phyloP scores from a whole-genome alignment of 1,284 basidiomycete genomes.

The Waitea zeae region DNA sequence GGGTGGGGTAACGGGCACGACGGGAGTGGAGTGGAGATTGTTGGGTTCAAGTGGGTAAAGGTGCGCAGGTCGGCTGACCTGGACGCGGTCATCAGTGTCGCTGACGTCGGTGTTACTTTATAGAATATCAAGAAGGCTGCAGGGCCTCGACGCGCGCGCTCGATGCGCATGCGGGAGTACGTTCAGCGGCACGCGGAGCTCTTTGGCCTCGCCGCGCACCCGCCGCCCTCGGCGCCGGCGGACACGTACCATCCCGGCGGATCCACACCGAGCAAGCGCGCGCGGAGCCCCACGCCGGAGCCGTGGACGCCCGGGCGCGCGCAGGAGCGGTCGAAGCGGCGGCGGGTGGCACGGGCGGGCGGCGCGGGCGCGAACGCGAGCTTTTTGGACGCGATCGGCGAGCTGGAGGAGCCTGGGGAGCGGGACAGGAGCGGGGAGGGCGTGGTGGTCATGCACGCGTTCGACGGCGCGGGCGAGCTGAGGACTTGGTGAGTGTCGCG shows the following conservation, averaged over 20 bases:
- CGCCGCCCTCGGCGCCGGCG: too few relatives aligned
- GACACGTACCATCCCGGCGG: slow-evolving; percentile 18
- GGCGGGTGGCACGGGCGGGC: too few relatives aligned
- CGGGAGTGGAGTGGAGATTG: slow-evolving; percentile 54
- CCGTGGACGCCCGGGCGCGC: background rate
- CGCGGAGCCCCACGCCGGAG: background rate
- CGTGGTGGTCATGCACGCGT: background rate
- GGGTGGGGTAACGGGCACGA: slow-evolving; percentile 63
- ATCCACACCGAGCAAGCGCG: slow-evolving; percentile 11
- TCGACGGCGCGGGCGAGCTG: background rate
- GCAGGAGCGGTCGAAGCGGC: background rate
- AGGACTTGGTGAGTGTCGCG: slow-evolving; percentile 3
- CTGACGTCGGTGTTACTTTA: too few relatives aligned
- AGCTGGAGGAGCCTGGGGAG: slow-evolving; percentile 11
- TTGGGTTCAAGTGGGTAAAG: slow-evolving; percentile 40
- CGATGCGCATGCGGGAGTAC: slow-evolving; percentile 49
- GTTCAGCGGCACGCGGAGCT: slow-evolving; percentile 36
- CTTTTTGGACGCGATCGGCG: background rate
- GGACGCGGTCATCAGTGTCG: too few relatives aligned
- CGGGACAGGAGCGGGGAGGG: slow-evolving; percentile 16
- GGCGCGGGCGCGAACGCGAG: too few relatives aligned
- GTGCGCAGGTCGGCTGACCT: slow-evolving; percentile 16
- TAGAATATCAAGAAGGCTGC: slow-evolving; percentile 30
- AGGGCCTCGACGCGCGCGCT: slow-evolving; percentile 34
- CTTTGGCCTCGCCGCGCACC: slow-evolving; percentile 20